phyloP scores from a whole-genome alignment of 768 basidiomycete species.

The Phylloporus arenicola region DNA sequence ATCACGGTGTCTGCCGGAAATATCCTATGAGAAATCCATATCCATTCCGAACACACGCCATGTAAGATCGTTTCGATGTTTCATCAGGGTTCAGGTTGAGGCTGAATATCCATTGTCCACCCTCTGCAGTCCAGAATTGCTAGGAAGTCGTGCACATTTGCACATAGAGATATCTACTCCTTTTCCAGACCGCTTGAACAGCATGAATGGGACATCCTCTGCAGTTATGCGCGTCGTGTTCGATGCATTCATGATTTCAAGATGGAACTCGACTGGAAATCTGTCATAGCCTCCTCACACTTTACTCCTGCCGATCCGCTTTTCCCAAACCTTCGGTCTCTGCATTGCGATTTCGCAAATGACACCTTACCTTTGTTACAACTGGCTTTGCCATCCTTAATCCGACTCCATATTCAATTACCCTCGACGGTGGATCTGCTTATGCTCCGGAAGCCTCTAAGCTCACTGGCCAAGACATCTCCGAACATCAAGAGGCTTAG shows the following conservation, averaged over 20 bases:
- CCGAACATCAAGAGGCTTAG: not conserved
- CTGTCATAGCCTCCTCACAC: not conserved
- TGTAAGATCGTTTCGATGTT: too few relatives aligned
- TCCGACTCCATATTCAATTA: not conserved
- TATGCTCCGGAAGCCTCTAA: not conserved
- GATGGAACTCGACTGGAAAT: not conserved
- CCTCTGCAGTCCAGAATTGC: too few relatives aligned
- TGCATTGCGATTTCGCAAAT: too few relatives aligned
- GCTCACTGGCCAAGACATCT: not conserved
- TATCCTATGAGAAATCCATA: not conserved
- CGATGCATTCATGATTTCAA: not conserved
- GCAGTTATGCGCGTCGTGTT: not conserved
- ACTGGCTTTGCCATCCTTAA: not conserved
- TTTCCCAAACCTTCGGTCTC: constrained; percentile 1
- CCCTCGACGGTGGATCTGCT: not conserved
- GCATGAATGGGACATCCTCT: constrained; percentile 3
- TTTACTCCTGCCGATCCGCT: not conserved
- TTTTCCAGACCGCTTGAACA: not conserved
- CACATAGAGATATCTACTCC: not conserved
- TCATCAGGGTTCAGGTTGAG: too few relatives aligned
- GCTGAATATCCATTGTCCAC: too few relatives aligned
- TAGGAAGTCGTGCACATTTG: too few relatives aligned
- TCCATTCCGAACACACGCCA: too few relatives aligned
- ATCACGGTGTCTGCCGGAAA: not conserved
- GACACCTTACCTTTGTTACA: not conserved